A percentile compares a stretch with the other conserved stretches of the same genome.
phyloP scores from a whole-genome alignment of 23 red algal species.

The Chondrus crispus region DNA sequence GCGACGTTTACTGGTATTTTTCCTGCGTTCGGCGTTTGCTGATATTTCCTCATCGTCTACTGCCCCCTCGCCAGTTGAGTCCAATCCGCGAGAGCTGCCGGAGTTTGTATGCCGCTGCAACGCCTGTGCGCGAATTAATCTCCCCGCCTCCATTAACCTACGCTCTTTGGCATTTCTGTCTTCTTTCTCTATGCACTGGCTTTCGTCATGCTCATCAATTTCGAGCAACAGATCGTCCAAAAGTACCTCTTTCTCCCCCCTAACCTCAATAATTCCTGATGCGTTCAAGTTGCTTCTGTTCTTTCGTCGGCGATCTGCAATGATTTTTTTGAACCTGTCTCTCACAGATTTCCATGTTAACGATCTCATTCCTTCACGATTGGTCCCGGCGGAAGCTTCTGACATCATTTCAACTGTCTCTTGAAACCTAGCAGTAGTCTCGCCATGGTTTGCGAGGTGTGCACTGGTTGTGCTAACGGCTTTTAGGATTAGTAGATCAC shows the following conservation, averaged over 20 bases:
- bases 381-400: too few relatives aligned
- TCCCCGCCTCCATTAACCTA: not conserved
- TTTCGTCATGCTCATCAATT: not conserved
- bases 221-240: conserved; percentile 2
- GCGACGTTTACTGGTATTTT: not conserved
- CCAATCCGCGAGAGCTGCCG: not conserved
- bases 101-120: not conserved
- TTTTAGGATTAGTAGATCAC: conserved; percentile 2
- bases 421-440: not conserved
- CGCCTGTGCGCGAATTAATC: not conserved
- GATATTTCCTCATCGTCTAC: not conserved
- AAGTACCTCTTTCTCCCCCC: not conserved
- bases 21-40: not conserved
- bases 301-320: not conserved
- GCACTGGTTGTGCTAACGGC: not conserved
- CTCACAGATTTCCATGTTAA: not conserved
- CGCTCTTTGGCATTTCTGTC: not conserved
- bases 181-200: not conserved
- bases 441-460: not conserved
- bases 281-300: not conserved
- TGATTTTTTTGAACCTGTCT: conserved; percentile 9
- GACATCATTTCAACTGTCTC: too few relatives aligned
- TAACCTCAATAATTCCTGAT: not conserved
- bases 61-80: not conserved
- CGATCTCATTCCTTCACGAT: not conserved